Evolutionary conservation across 2,329 filamentous ascomycete species (phyloP).

Genomic region (Thielaviopsis musarum): DNA sequence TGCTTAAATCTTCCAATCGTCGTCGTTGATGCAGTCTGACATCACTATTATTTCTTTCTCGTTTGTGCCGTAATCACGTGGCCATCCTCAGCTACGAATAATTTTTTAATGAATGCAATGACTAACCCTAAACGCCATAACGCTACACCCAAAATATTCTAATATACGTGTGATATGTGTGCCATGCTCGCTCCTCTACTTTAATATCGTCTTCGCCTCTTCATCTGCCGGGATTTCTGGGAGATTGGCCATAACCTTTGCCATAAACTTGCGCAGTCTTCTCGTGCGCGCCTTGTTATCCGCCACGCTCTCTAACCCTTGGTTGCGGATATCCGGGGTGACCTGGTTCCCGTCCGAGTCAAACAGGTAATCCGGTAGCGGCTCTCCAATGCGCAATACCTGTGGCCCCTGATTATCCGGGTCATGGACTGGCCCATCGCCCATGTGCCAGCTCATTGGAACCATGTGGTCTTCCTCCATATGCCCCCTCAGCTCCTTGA

Average conservation of each 20-base stretch:
- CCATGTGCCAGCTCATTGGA: conserved; percentile 38
- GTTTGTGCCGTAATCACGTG: background rate
- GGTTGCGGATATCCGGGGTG: conserved; percentile 38
- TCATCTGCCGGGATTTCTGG: conserved; percentile 20
- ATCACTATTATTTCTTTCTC: background rate
- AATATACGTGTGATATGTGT: too few relatives aligned
- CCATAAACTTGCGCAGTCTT: conserved; percentile 27
- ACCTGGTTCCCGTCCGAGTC: conserved; percentile 36
- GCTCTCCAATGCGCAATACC: conserved; percentile 12
- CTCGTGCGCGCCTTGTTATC: conserved; percentile 28
- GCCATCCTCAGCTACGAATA: background rate
- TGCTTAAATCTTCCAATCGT: background rate
- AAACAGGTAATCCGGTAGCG: conserved; percentile 33
- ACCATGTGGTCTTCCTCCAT: conserved; percentile 36
- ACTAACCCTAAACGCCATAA: background rate
- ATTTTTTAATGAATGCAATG: background rate
- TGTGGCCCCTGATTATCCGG: conserved; percentile 10
- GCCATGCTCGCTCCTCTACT: conserved; percentile 1
- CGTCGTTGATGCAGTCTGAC: background rate
- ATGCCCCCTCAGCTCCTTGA: conserved; percentile 28
- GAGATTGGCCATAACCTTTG: conserved; percentile 29
- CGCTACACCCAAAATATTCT: background rate
- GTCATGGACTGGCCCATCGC: conserved; percentile 31
- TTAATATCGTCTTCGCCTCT: conserved; percentile 19
- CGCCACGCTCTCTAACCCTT: conserved; percentile 31